Conservation (phyloP, 2,329 filamentous ascomycete genomes). For the Aureobasidium uvarum region DNA sequence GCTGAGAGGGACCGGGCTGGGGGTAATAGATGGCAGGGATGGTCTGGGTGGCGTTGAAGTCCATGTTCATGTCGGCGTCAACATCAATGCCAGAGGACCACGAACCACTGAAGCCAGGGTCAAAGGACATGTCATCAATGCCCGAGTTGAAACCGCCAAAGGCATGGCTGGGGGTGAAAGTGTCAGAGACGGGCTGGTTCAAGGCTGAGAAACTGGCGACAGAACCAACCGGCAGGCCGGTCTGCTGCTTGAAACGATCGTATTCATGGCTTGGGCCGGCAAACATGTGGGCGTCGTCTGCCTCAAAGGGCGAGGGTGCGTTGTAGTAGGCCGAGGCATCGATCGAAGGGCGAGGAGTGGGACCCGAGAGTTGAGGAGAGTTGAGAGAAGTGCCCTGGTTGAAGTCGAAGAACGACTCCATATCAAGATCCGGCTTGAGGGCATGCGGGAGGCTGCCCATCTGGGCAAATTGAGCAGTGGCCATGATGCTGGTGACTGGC, state of each 20-base stretch:
- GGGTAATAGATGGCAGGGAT: constrained; percentile 64
- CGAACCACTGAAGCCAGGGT: constrained; percentile 55
- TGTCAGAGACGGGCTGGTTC: constrained; percentile 49
- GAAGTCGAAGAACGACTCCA: constrained; percentile 45
- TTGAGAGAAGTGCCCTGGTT: constrained; percentile 33
- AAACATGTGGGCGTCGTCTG: constrained; percentile 40
- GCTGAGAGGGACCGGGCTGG: constrained; percentile 39
- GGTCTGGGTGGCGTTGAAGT: constrained; percentile 53
- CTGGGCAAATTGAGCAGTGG: constrained; percentile 30
- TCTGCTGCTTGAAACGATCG: constrained; percentile 92
- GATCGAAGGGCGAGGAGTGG: constrained; percentile 30
- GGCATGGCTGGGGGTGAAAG: constrained; percentile 58
- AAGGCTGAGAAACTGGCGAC: constrained; percentile 76
- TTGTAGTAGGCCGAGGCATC: constrained; percentile 31
- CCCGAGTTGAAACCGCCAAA: constrained; percentile 57
- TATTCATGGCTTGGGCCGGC: constrained; percentile 82
- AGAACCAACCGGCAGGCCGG: constrained; percentile 82
- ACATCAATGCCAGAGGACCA: constrained; percentile 54
- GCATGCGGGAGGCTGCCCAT: constrained; percentile 29
- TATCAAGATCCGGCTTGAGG: constrained; percentile 42
- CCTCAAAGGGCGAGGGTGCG: constrained; percentile 36
- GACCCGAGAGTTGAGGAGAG: constrained; percentile 36
- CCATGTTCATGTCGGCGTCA: constrained; percentile 65
- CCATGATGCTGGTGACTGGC: constrained; percentile 21
- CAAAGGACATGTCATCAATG: constrained; percentile 67